Base-by-base conservation (phyloP, 2,329 filamentous ascomycete species). In the Didymella sp. region DNA sequence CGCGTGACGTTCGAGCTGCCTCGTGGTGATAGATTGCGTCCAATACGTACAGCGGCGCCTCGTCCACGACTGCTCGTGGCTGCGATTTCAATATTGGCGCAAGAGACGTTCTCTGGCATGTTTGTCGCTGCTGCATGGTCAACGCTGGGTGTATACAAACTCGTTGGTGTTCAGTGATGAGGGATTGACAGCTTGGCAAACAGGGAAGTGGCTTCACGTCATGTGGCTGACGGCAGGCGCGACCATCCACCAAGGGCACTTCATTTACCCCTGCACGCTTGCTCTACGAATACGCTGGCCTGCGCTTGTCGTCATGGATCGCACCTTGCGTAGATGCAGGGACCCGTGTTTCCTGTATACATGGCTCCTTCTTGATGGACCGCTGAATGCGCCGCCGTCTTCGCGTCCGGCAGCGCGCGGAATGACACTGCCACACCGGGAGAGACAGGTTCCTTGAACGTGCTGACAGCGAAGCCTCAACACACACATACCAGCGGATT, bases 381-480 rank as follows among this genome's bases (percentile, higher is more conserved):
- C 44, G 50, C 21, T 51, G 53, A 45, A 44, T 41, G 45, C 35
- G 60, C 56, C 51, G 59, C 35, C 50, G 51, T 51, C 47, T 53
- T 45, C 53, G 60, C 53, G 38, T 38, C 56, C 65, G 67, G 67
- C 64, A 63, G 59, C 45, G 47, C 54, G 63, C 67, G 67, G 67
- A 63, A 61, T 60, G 52, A 62, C 67, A 68, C 67, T 68, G 67
- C 67, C 67, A 68, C 67, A 69, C 54, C 61, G 60, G 58, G 53
- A 50, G 56, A 60, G 37, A 42, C 60, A 53, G 38, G 61, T 58
- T 58, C 61, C 59, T 52, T 52, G 58, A 60, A 58, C 54, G 56
- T 53, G 62, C 57, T 51, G 51, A 58, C 56, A 38, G 59, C 46
- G 41, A 44, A 41, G 41, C 49, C 58, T 50, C 38, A 43, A 47